phyloP scores from a whole-genome alignment of 768 basidiomycete genomes.

The Suillus fuscotomentosus region DNA sequence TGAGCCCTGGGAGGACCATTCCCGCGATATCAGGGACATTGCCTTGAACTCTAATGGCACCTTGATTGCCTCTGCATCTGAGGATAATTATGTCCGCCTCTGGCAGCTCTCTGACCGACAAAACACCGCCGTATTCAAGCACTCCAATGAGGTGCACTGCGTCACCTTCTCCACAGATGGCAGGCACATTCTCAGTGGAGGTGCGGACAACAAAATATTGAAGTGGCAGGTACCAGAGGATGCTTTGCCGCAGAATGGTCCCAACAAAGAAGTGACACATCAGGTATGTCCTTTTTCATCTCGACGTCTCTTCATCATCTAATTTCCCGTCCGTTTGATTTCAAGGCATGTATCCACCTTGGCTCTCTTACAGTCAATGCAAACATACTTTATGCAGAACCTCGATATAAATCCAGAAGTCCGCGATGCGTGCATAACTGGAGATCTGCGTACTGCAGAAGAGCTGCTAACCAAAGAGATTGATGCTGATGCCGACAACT shows the following conservation, averaged over 20 bases:
- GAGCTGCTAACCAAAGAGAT: not conserved
- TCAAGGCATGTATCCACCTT: not conserved
- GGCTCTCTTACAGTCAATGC: not conserved
- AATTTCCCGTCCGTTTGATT: not conserved
- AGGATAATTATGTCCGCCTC: not conserved
- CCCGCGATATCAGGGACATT: not conserved
- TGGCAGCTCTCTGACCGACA: not conserved
- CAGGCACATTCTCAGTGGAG: not conserved
- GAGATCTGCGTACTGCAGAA: not conserved
- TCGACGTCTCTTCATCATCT: not conserved
- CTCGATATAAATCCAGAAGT: not conserved
- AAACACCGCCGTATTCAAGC: not conserved
- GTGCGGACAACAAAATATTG: not conserved
- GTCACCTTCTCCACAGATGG: not conserved
- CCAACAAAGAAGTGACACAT: not conserved
- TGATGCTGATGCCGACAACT: not conserved
- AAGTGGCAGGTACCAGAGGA: not conserved
- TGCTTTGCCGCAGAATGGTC: not conserved
- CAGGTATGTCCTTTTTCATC: not conserved
- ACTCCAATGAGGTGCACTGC: not conserved
- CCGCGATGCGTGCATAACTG: not conserved
- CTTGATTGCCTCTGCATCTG: not conserved
- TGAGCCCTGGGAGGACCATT: not conserved
- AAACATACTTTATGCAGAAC: not conserved
- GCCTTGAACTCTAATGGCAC: not conserved